Evolutionary conservation across 2,329 filamentous ascomycete genomes (phyloP), one percentile per base, ranked within the genome.

Genomic region (Acrocalymma vagum): DNA sequence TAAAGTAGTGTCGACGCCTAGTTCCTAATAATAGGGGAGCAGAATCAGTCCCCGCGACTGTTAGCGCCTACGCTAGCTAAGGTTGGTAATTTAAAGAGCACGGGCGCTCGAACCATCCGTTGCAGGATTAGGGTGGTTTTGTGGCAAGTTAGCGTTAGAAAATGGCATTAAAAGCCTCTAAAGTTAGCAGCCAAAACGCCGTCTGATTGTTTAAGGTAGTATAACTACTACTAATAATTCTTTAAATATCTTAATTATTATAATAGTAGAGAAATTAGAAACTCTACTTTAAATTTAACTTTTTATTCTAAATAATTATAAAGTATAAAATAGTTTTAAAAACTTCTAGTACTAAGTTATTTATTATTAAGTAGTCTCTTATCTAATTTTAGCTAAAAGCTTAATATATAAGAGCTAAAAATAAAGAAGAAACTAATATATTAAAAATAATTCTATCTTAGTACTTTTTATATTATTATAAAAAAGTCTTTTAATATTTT

Each of bases 41-140:
- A n/a, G n/a, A n/a, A n/a, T n/a, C n/a, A n/a, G n/a, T n/a, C n/a
- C n/a, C n/a, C n/a, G n/a, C n/a, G n/a, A n/a, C n/a, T n/a, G n/a
- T n/a, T n/a, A n/a, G n/a, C n/a, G n/a, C n/a, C n/a, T n/a, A n/a
- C 37, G 37, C 37, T 39, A 39, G 37, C 28, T 22, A 16, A 39
- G 29, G 24, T 41, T 34, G 38, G 30, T 34, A 41, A 41, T 9
- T 30, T 9, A 17, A 41, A 41, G 23, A 33, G 38, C 17, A 29
- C 23, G 29, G 36, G 25, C 25, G 18, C 39, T 36, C 26, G 25
- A 36, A 32, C 15, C 31, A n/a, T 13, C 10, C 17, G 30, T 24
- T 20, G 31, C 16, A 32, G 17, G 32, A 13, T 27, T 42, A 42
- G 31, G 31, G 38, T 25, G 39, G 32, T 42, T 42, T 42, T 42